These are phyloP conservation scores for Cyclocybe cylindracea DNA, from an alignment of 768 basidiomycete species.

Conservation along the genomic window DNA sequence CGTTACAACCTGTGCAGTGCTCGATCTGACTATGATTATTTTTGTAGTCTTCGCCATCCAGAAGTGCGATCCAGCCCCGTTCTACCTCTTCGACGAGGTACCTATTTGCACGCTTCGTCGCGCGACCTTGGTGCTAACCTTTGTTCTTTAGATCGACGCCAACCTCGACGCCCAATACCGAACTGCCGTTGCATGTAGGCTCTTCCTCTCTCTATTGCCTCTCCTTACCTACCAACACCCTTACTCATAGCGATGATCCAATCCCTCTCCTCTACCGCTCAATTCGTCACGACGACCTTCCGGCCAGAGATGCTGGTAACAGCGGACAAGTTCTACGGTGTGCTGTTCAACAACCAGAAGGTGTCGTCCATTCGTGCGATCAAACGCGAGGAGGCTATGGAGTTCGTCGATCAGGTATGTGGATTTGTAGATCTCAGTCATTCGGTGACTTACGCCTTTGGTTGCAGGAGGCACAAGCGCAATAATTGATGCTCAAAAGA, in stretches of 20 bases:
- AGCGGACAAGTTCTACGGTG: slow-evolving; percentile 97
- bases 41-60: slow-evolving; percentile 92
- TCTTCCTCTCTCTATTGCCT: background rate
- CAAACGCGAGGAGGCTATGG: slow-evolving; percentile 86
- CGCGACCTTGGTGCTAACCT: background rate
- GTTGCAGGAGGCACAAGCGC: slow-evolving; percentile 32
- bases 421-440: background rate
- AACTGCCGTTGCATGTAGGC: slow-evolving; percentile 90
- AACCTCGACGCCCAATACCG: slow-evolving; percentile 98
- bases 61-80: slow-evolving; percentile 98
- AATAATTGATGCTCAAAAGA: slow-evolving; percentile 19
- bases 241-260: slow-evolving; percentile 83
- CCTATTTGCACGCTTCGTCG: background rate
- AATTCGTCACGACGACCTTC: slow-evolving; percentile 99
- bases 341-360: slow-evolving; percentile 94
- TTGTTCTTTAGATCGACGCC: slow-evolving; percentile 76
- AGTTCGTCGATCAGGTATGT: slow-evolving; percentile 88
- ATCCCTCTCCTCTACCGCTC: slow-evolving; percentile 81
- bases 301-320: slow-evolving; percentile 95
- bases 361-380: slow-evolving; percentile 88
- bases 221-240: background rate
- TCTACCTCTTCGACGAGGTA: slow-evolving; percentile 98
- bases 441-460: background rate
- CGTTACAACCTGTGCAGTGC: background rate
- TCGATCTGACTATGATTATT: slow-evolving; percentile 1